These are phyloP conservation scores for Candida labiduridarum DNA, from an alignment of 1,139 yeast genomes.

Conservation along the genomic window DNA sequence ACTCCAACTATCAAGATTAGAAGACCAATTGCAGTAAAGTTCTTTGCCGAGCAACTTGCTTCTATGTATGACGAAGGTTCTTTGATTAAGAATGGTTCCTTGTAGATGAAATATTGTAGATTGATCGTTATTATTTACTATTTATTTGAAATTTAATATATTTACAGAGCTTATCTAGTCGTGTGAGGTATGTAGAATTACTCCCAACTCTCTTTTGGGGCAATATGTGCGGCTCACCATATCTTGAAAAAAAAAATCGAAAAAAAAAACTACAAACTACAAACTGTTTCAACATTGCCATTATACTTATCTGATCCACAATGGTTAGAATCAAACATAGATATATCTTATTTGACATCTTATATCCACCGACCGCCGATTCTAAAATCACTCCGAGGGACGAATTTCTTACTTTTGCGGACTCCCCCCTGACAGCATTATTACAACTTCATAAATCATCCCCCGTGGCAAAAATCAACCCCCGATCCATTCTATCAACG, in stretches of 20 bases:
- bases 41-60: slow-evolving; percentile 50
- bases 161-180: too few relatives aligned
- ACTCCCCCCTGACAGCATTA: slow-evolving; percentile 38
- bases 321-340: slow-evolving; percentile 92
- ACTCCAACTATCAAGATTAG: slow-evolving; percentile 80
- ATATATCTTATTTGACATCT: slow-evolving; percentile 76
- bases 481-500: slow-evolving; percentile 51
- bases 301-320: too few relatives aligned
- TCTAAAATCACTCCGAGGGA: slow-evolving; percentile 15
- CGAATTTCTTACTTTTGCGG: slow-evolving; percentile 24
- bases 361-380: slow-evolving; percentile 54
- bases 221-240: too few relatives aligned
- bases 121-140: not conserved
- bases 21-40: slow-evolving; percentile 58
- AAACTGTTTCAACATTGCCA: not conserved
- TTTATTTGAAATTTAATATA: too few relatives aligned
- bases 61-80: slow-evolving; percentile 64
- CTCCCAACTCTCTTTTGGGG: too few relatives aligned
- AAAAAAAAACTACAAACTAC: not conserved
- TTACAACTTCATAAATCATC: slow-evolving; percentile 53
- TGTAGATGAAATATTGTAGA: not conserved
- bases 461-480: slow-evolving; percentile 40
- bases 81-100: slow-evolving; percentile 18
- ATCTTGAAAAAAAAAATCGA: not conserved
- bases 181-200: too few relatives aligned